Base-by-base conservation (phyloP, 2,329 filamentous ascomycete species). In the Botryotinia convoluta region DNA sequence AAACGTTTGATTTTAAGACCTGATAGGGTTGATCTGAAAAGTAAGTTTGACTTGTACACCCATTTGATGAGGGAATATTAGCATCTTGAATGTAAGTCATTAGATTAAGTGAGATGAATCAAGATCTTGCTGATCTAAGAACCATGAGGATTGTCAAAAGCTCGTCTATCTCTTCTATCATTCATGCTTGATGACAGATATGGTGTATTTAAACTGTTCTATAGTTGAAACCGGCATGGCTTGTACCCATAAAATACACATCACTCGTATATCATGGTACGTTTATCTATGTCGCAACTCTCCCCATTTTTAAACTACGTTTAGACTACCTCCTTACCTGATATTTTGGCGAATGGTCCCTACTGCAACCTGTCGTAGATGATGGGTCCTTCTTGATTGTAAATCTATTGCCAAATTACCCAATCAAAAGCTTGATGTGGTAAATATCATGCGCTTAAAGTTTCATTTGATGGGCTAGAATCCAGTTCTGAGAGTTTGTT, bases 361-460 rank as follows among this genome's bases (percentile, higher is more conserved):
- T 20, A n/a, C 26, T 51, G 26, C 12, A 51, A 51, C 4, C 1
- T n/a, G 6, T 51, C 48, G 7, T 6, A n/a, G 10, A n/a, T 51
- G 26, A n/a, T n/a, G 2, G 1, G 10, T n/a, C 48, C 3, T 51
- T n/a, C 48, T n/a, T 51, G 4, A 6, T 3, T 51, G 22, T 51
- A 2, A 14, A n/a, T 51, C 10, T n/a, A n/a, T 51, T 26, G 26
- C 4, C 10, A 51, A 51, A 51, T 4, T 26, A 1, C 22, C 48
- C 26, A 4, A 51, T 51, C 10, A n/a, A 51, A 51, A 14, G 10
- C 10, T n/a, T 51, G 48, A n/a, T 51, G 22, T 9, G 4, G 26
- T 51, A 5, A 26, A 14, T 0, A 14, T 51, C 22, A n/a, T 0
- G 3, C 48, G 48, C 10, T 14, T n/a, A n/a, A 51, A 0, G 14